Evolutionary conservation across 345 rosid species (phyloP).

Genomic region (Syzygium grande): DNA sequence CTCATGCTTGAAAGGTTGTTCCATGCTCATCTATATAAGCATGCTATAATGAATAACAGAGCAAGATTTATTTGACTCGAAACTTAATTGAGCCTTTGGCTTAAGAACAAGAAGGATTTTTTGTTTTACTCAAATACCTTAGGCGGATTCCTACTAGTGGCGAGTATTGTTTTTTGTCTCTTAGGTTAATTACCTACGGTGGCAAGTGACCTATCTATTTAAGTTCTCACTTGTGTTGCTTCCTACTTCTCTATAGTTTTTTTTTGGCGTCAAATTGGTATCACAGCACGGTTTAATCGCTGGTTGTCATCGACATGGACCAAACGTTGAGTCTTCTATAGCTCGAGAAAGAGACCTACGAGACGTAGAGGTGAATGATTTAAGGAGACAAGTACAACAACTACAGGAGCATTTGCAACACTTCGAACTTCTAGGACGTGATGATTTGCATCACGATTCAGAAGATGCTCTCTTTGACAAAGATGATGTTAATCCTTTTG

Average conservation of each 20-base stretch:
- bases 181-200: too few species aligned
- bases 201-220: not conserved
- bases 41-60: not conserved
- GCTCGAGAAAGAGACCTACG: not conserved
- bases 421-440: not conserved
- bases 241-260: not conserved
- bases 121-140: not conserved
- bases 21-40: not conserved
- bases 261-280: not conserved
- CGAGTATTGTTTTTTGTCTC: not conserved
- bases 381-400: not conserved
- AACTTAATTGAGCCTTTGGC: not conserved
- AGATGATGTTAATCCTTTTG: not conserved
- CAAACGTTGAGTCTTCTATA: not conserved
- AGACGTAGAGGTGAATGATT: not conserved
- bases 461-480: not conserved
- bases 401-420: not conserved
- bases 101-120: not conserved
- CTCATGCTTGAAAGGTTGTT: too few species aligned
- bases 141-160: not conserved
- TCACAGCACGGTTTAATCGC: accelerated
- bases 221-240: not conserved
- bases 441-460: accelerated
- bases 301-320: not conserved
- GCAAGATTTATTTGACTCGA: not conserved